phyloP scores from a whole-genome alignment of 2,329 filamentous ascomycete genomes.

The Chaetoscypha palmicola region DNA sequence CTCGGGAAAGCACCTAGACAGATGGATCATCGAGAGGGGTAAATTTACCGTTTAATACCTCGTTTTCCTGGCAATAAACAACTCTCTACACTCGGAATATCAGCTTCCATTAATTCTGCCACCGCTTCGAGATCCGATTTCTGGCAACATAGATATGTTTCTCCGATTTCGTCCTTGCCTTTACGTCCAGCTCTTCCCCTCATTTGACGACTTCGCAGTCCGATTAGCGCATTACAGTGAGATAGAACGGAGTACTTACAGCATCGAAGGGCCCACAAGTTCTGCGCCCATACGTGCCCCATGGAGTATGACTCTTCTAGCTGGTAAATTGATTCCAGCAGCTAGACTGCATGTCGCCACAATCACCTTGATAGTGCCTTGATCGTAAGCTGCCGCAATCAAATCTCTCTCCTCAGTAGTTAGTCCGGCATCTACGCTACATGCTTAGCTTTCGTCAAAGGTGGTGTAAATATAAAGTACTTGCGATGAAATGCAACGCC shows the following conservation, averaged over 20 bases:
- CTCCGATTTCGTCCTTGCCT: slow-evolving; percentile 69
- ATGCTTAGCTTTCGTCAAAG: neutral
- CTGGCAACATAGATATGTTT: slow-evolving; percentile 70
- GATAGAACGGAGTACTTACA: slow-evolving; percentile 35
- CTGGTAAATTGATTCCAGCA: slow-evolving; percentile 74
- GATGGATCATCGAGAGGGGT: too few species aligned
- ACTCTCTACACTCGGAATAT: slow-evolving; percentile 63
- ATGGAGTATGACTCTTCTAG: slow-evolving; percentile 67
- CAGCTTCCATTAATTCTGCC: slow-evolving; percentile 62
- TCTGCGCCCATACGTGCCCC: slow-evolving; percentile 70
- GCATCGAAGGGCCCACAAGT: slow-evolving; percentile 69
- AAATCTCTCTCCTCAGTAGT: slow-evolving; percentile 70
- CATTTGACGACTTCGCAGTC: slow-evolving; percentile 61
- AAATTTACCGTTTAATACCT: slow-evolving; percentile 58
- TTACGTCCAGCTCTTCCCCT: slow-evolving; percentile 70
- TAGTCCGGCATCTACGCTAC: slow-evolving; percentile 48
- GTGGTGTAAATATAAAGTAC: slow-evolving; percentile 18
- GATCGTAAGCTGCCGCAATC: slow-evolving; percentile 63
- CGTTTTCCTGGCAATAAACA: slow-evolving; percentile 60
- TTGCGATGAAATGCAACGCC: slow-evolving; percentile 71
- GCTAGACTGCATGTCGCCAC: slow-evolving; percentile 74
- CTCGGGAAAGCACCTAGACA: neutral
- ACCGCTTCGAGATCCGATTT: slow-evolving; percentile 62
- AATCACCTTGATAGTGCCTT: slow-evolving; percentile 60
- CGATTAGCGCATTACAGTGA: slow-evolving; percentile 22